Evolutionary conservation across 495 filamentous ascomycete genomes (phyloP).

Genomic region (Daldinia grandis): DNA sequence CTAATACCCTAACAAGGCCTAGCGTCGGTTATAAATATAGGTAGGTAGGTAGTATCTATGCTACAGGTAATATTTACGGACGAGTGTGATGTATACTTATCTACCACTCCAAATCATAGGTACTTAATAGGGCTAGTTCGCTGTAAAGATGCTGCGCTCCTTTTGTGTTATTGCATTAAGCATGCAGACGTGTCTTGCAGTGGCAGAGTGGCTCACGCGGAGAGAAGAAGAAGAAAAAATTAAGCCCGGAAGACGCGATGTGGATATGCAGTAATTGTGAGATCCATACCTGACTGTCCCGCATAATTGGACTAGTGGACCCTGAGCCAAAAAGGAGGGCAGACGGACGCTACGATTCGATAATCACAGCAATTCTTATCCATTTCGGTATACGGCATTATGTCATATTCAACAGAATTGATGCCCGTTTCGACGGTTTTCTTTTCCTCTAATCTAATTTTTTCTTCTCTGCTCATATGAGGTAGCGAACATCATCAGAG

Average conservation of each 20-base stretch:
- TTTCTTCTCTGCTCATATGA: background rate
- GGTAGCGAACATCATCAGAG: background rate
- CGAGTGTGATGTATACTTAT: too few species aligned
- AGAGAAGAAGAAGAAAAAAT: background rate
- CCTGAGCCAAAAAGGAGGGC: background rate
- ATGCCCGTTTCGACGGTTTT: background rate
- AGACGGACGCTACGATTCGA: background rate
- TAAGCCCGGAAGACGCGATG: background rate
- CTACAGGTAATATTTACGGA: slow-evolving; percentile 1
- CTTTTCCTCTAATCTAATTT: background rate
- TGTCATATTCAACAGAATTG: background rate
- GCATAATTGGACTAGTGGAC: slow-evolving; percentile 1
- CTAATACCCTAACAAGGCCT: slow-evolving; percentile 3
- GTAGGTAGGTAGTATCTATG: background rate
- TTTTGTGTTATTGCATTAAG: background rate
- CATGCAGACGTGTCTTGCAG: slow-evolving; percentile 14
- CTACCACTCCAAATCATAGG: background rate
- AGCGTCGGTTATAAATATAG: slow-evolving; percentile 13
- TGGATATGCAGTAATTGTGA: background rate
- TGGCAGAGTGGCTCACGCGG: background rate
- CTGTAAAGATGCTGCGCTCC: background rate
- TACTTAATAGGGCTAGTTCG: background rate
- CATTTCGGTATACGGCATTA: background rate
- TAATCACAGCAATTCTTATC: background rate
- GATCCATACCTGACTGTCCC: slow-evolving; percentile 2